Evolutionary conservation across 768 basidiomycete species (phyloP), one percentile per base, ranked within the genome.

Genomic region (Boletus barrowsii): DNA sequence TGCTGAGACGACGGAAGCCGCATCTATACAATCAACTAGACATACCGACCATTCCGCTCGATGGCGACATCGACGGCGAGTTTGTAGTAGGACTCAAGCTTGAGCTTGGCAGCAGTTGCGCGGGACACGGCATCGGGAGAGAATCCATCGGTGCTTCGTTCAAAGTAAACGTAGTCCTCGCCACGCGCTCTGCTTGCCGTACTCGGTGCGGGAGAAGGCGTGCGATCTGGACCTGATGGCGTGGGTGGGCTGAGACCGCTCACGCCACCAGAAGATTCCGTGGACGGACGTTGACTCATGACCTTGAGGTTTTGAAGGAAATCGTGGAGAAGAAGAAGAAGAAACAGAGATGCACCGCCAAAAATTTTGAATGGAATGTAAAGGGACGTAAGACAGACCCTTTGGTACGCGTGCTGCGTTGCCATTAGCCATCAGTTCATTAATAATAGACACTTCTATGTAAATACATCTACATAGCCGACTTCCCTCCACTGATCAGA

Each of bases 21-120:
- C 29, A 30, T 36, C 11, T 26, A 48, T 30, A 35, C 4, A 42
- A 55, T 46, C 42, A 58, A 42, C 6, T 33, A 35, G 53, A 65
- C 68, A 49, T 64, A 96, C 95, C 96, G 83, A 47, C 88, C 87
- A 72, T 98, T 98, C 54, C 96, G 79, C 69, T 94, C 94, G 58
- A 99, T 96, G 45, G 96, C 96, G 58, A 92, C 83, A 69, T 98
- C 94, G 33, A 99, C 96, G 5, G 95, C 93, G 54, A 98, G 89
- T 73, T 98, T 98, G 80, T 99, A 99, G 76, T 87, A 98, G 43
- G 95, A 90, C 73, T 96, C 95, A 52, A 99, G 86, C 73, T 97
- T 97, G 71, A 98, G 83, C 70, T 97, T 97, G 18, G 95, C 93
- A 24, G 90, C 90, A 45, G 93, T 96, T 9, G 92, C 87, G 47